phyloP scores from a whole-genome alignment of 2,329 filamentous ascomycete species.

The Aureobasidium sp. region DNA sequence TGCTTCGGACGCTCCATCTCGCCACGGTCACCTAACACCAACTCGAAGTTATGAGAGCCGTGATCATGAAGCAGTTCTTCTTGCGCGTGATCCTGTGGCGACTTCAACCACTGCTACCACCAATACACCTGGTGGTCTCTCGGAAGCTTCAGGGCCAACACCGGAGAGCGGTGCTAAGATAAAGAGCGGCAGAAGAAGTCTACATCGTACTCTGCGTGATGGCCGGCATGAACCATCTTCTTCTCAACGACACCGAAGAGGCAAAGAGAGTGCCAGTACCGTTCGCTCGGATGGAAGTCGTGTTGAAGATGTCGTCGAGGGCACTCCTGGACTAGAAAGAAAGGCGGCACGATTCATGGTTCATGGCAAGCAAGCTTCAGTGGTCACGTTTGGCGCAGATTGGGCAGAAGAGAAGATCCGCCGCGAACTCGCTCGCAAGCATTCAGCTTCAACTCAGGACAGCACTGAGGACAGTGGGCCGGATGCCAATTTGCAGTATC shows the following conservation, averaged over 20 bases:
- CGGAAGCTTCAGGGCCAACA: conserved; percentile 16
- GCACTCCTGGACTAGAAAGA: conserved; percentile 61
- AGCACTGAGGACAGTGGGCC: conserved; percentile 11
- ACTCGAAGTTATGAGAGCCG: conserved; percentile 21
- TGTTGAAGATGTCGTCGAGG: conserved; percentile 49
- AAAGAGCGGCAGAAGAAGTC: conserved; percentile 67
- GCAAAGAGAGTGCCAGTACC: conserved; percentile 63
- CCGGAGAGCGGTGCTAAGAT: conserved; percentile 26
- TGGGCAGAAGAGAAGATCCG: conserved; percentile 55
- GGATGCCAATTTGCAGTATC: conserved; percentile 8
- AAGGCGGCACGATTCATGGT: conserved; percentile 87
- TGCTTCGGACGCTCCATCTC: conserved; percentile 20
- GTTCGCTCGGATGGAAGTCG: conserved; percentile 38
- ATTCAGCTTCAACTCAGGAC: background rate
- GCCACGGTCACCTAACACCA: conserved; percentile 18
- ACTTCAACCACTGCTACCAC: conserved; percentile 14
- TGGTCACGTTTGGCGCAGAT: conserved; percentile 93
- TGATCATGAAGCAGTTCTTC: conserved; percentile 18
- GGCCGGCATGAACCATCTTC: conserved; percentile 19
- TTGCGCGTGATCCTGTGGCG: conserved; percentile 7
- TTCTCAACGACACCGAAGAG: conserved; percentile 66
- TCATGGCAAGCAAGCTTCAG: conserved; percentile 94
- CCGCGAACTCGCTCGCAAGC: conserved; percentile 22
- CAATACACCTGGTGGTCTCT: conserved; percentile 2
- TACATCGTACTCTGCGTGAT: conserved; percentile 85